Percentiles rank a stretch among this genome's conserved stretches.
Conservation (phyloP, 2,329 filamentous ascomycete species). For the Epichloe typhina region DNA sequence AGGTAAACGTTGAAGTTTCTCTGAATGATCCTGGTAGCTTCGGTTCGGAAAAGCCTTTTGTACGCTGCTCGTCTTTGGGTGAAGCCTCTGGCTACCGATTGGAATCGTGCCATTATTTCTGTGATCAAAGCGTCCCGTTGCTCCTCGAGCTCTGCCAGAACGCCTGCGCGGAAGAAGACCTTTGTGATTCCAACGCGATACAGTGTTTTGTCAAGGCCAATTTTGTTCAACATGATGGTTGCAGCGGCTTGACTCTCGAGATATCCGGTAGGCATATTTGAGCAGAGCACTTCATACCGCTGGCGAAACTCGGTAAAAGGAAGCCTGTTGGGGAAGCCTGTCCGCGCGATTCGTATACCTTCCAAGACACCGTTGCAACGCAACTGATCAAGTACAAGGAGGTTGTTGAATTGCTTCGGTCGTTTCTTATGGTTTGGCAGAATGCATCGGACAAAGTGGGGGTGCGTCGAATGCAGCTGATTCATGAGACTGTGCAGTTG, state of each 20-base stretch:
- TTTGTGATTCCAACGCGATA: constrained; percentile 94
- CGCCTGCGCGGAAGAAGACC: constrained; percentile 93
- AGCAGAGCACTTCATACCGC: constrained; percentile 88
- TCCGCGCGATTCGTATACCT: constrained; percentile 91
- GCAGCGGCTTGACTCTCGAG: constrained; percentile 81
- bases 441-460: constrained; percentile 96
- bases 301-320: constrained; percentile 89
- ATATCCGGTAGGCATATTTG: constrained; percentile 77
- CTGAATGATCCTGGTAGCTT: constrained; percentile 90
- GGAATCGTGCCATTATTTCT: constrained; percentile 87
- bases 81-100: constrained; percentile 83
- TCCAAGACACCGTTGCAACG: constrained; percentile 98
- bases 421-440: constrained; percentile 96
- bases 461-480: constrained; percentile 89
- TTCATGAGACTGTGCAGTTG: constrained; percentile 93
- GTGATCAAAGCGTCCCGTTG: constrained; percentile 85
- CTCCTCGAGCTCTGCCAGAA: constrained; percentile 92
- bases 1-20: constrained; percentile 88
- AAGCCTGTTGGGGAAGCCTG: constrained; percentile 89
- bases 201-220: constrained; percentile 70
- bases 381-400: constrained; percentile 93
- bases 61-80: constrained; percentile 76
- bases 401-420: constrained; percentile 81
- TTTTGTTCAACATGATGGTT: constrained; percentile 75
- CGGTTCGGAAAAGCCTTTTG: constrained; percentile 87